Evolutionary conservation across 345 rosid species (phyloP).

Genomic region (Gossypium rotundifolium): DNA sequence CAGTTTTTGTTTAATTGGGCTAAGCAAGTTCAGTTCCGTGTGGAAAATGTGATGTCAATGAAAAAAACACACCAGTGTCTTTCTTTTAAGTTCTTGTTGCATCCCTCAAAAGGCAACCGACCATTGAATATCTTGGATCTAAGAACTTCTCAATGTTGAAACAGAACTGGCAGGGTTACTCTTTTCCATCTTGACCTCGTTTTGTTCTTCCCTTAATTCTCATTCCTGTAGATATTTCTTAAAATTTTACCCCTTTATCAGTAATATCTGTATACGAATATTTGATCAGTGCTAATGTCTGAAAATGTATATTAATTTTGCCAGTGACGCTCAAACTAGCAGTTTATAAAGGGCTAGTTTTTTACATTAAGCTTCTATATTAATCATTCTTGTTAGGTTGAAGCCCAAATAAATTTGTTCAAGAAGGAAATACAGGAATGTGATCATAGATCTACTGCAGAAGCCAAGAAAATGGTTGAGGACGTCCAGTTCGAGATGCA

Average conservation of each 20-base stretch:
- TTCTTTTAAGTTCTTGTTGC: background rate
- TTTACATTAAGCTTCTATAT: constrained; percentile 2
- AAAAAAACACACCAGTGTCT: background rate
- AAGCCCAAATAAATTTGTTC: constrained; percentile 39
- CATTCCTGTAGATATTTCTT: background rate
- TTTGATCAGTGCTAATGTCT: background rate
- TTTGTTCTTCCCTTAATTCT: background rate
- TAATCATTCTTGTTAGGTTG: constrained; percentile 34
- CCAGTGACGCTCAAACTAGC: constrained; percentile 1
- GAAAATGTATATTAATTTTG: background rate
- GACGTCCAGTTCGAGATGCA: constrained; percentile 43
- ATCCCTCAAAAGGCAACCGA: background rate
- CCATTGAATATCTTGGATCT: background rate
- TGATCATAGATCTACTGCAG: constrained; percentile 38
- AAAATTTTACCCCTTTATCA: background rate
- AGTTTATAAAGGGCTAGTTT: constrained; percentile 9
- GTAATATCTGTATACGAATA: background rate
- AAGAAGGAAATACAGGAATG: constrained; percentile 55
- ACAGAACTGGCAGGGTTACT: background rate
- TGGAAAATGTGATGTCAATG: background rate
- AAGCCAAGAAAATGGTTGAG: constrained; percentile 54
- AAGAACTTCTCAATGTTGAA: background rate
- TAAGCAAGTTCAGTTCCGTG: background rate
- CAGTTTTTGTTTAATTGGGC: background rate
- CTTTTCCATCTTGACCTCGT: background rate